Percentiles rank a stretch among this genome's conserved stretches.
Evolutionary conservation across 2,329 filamentous ascomycete species (phyloP).

Genomic region (Penicillium griseofulvum): DNA sequence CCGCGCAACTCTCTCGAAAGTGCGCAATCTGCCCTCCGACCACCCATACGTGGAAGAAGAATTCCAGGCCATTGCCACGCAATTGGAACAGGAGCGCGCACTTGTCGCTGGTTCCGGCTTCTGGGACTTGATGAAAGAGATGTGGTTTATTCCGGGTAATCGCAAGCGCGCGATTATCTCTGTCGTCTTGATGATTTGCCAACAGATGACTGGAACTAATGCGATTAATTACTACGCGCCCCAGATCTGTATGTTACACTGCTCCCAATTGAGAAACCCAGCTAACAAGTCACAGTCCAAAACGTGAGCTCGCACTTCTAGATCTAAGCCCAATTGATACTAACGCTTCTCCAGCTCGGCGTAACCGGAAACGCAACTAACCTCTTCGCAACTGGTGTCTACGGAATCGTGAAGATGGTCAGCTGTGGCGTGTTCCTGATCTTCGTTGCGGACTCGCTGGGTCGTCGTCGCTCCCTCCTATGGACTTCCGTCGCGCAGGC

Average conservation of each 20-base stretch:
- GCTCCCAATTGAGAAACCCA: background rate
- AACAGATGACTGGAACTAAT: constrained; percentile 56
- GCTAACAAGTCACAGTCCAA: constrained; percentile 16
- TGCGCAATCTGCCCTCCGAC: constrained; percentile 55
- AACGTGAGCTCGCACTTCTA: constrained; percentile 15
- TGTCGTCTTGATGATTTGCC: constrained; percentile 54
- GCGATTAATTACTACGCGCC: constrained; percentile 69
- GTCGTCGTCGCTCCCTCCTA: constrained; percentile 60
- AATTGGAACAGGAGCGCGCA: constrained; percentile 62
- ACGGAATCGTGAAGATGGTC: constrained; percentile 68
- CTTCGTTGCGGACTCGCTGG: constrained; percentile 67
- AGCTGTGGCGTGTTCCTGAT: constrained; percentile 64
- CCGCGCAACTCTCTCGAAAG: constrained; percentile 52
- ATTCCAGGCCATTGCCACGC: constrained; percentile 59
- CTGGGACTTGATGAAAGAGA: constrained; percentile 62
- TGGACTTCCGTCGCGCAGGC: constrained; percentile 65
- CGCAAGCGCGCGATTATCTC: constrained; percentile 55
- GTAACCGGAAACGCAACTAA: constrained; percentile 56
- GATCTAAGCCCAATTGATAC: background rate
- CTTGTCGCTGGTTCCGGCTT: constrained; percentile 53
- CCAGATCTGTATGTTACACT: constrained; percentile 57
- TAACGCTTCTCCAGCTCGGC: constrained; percentile 51
- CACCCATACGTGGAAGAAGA: constrained; percentile 60
- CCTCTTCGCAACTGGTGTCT: constrained; percentile 71
- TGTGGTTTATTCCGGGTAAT: constrained; percentile 58